Evolutionary conservation across 768 basidiomycete species (phyloP).

Genomic region (Kwoniella heveanensis): DNA sequence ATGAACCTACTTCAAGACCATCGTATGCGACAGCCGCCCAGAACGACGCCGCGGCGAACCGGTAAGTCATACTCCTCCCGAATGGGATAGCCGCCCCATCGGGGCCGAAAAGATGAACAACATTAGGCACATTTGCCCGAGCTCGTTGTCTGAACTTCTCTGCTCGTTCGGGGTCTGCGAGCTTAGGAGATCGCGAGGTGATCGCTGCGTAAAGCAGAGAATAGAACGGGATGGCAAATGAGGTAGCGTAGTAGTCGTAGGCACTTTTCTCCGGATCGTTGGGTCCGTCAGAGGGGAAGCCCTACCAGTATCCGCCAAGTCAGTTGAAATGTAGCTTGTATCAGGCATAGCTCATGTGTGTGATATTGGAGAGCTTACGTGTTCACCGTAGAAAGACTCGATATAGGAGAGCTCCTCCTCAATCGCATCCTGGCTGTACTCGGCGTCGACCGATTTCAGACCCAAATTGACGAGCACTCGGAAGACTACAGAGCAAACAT

Average conservation of each 20-base stretch:
- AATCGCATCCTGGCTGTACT: constrained; percentile 34
- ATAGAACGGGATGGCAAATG: constrained; percentile 49
- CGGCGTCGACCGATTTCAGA: constrained; percentile 34
- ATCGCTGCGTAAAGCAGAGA: constrained; percentile 34
- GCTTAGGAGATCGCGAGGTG: constrained; percentile 15
- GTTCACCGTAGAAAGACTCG: constrained; percentile 33
- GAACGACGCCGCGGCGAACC: constrained; percentile 65
- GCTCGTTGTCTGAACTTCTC: constrained; percentile 69
- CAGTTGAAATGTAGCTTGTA: too few relatives aligned
- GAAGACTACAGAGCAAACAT: constrained; percentile 29
- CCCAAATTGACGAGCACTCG: constrained; percentile 37
- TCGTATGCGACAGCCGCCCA: constrained; percentile 39
- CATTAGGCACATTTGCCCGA: constrained; percentile 48
- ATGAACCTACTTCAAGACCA: constrained; percentile 20
- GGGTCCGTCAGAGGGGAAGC: constrained; percentile 36
- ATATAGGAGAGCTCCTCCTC: constrained; percentile 36
- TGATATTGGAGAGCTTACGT: too few relatives aligned
- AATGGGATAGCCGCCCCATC: constrained; percentile 72
- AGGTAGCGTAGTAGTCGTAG: constrained; percentile 46
- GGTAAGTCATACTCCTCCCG: constrained; percentile 73
- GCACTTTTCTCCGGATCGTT: constrained; percentile 14
- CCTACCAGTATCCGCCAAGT: constrained; percentile 23
- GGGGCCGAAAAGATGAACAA: constrained; percentile 34
- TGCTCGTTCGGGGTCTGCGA: constrained; percentile 66
- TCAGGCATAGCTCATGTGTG: too few relatives aligned